phyloP scores from a whole-genome alignment of 2,329 filamentous ascomycete species.

The Pezizomycotina sp. region DNA sequence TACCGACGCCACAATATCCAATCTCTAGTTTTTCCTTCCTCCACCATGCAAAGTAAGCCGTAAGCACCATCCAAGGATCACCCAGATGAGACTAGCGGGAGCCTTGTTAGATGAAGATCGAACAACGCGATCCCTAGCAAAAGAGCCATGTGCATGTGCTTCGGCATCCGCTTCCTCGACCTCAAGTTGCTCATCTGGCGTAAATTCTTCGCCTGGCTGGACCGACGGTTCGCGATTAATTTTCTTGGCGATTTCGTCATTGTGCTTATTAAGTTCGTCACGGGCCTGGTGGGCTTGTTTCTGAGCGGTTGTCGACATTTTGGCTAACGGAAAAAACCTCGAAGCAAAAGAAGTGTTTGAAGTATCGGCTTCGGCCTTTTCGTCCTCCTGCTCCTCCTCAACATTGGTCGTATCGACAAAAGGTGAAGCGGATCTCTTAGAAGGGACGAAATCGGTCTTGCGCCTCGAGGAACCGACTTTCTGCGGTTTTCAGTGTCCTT shows the following conservation, averaged over 20 bases:
- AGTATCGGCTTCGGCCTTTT: no score
- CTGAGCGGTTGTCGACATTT: no score
- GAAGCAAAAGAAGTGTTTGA: no score
- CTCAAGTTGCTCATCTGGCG: constrained; percentile 49
- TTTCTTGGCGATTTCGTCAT: constrained; percentile 6
- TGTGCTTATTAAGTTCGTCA: constrained; percentile 7
- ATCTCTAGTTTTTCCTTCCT: constrained; percentile 91
- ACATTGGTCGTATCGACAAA: constrained; percentile 9
- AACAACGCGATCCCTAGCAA: constrained; percentile 29
- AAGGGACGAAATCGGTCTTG: constrained; percentile 12
- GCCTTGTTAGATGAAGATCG: constrained; percentile 35
- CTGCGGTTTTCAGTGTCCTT: constrained; percentile 14
- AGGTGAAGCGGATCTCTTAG: constrained; percentile 8
- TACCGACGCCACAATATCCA: constrained; percentile 79
- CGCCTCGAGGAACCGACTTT: constrained; percentile 11
- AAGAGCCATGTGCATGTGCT: constrained; percentile 31
- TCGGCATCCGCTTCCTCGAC: constrained; percentile 38
- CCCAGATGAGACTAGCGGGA: constrained; percentile 49
- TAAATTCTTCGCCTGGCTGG: constrained; percentile 79
- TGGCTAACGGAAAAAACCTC: constrained; percentile 10
- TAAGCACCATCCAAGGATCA: constrained; percentile 55
- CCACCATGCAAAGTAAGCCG: constrained; percentile 65
- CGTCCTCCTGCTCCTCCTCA: no score
- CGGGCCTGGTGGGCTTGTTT: constrained; percentile 7
- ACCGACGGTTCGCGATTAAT: constrained; percentile 36